These are phyloP conservation scores for Durusdinium trenchii DNA, from an alignment of 73 alveolate genomes.

Conservation along the genomic window DNA sequence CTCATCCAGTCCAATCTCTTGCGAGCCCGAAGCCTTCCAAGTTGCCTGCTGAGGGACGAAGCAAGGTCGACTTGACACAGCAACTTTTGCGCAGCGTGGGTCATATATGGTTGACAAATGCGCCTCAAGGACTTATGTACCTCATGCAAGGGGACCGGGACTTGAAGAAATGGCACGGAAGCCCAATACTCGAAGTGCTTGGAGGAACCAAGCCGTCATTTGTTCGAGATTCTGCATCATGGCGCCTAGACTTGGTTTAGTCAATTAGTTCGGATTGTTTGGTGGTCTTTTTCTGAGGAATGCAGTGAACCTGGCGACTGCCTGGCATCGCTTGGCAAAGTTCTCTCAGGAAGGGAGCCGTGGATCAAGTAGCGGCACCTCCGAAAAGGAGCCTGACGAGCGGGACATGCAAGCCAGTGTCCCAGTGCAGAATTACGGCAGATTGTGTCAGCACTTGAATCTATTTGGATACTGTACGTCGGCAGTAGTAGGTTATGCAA, in stretches of 20 bases:
- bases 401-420: conserved; percentile 56
- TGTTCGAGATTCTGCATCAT: no score
- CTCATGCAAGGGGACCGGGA: conserved; percentile 50
- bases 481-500: no score
- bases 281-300: conserved; percentile 5
- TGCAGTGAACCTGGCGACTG: conserved; percentile 77
- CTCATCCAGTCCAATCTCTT: conserved; percentile 49
- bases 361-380: neutral
- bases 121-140: conserved; percentile 56
- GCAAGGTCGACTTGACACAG: neutral
- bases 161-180: conserved; percentile 36
- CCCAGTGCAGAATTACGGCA: no score
- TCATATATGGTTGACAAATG: neutral
- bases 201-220: neutral
- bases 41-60: neutral
- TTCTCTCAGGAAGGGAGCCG: conserved; percentile 43
- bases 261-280: no score
- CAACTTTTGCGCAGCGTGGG: neutral
- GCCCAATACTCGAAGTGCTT: neutral
- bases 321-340: conserved; percentile 89
- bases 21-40: conserved; percentile 19
- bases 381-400: neutral
- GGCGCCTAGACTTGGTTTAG: no score
- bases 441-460: no score
- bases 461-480: no score